These are phyloP conservation scores for Plasmopara halstedii DNA, from an alignment of 352 stramenopile genomes.

Conservation along the genomic window DNA sequence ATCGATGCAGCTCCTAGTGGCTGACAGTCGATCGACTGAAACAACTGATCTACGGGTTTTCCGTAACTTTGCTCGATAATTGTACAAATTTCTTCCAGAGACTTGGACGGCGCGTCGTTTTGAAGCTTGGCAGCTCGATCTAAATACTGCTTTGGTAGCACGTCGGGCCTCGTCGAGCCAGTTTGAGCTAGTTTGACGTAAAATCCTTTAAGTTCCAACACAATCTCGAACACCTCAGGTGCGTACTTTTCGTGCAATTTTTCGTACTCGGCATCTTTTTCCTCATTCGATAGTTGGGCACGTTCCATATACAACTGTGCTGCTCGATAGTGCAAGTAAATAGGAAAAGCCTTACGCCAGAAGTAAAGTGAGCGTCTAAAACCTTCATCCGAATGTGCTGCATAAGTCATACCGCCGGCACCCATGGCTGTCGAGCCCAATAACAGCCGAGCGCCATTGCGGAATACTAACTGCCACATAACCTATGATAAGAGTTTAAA, in stretches of 20 bases:
- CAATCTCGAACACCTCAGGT: constrained; percentile 71
- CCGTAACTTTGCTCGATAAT: constrained; percentile 76
- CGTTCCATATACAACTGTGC: constrained; percentile 72
- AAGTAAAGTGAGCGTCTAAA: constrained; percentile 79
- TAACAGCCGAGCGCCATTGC: constrained; percentile 51
- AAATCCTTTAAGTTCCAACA: constrained; percentile 80
- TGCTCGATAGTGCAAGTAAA: constrained; percentile 77
- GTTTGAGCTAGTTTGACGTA: constrained; percentile 85
- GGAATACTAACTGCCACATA: constrained; percentile 42
- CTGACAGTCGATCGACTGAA: constrained; percentile 52
- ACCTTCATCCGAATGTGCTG: constrained; percentile 64
- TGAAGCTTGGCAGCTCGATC: constrained; percentile 66
- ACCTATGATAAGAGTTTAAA: too few species aligned
- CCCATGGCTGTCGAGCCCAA: constrained; percentile 42
- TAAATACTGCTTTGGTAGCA: constrained; percentile 76
- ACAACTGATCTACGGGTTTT: constrained; percentile 46
- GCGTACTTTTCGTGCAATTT: constrained; percentile 69
- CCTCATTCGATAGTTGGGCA: constrained; percentile 26
- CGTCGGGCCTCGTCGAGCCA: constrained; percentile 70
- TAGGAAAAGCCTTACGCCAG: constrained; percentile 82
- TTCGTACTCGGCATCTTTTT: constrained; percentile 70
- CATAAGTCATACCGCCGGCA: constrained; percentile 41
- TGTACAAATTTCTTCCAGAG: constrained; percentile 53
- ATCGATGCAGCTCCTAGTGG: constrained; percentile 78
- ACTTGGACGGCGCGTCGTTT: constrained; percentile 71